Conservation (phyloP, 805 yeast genomes). For the Schwanniomyces pseudopolymorphus region DNA sequence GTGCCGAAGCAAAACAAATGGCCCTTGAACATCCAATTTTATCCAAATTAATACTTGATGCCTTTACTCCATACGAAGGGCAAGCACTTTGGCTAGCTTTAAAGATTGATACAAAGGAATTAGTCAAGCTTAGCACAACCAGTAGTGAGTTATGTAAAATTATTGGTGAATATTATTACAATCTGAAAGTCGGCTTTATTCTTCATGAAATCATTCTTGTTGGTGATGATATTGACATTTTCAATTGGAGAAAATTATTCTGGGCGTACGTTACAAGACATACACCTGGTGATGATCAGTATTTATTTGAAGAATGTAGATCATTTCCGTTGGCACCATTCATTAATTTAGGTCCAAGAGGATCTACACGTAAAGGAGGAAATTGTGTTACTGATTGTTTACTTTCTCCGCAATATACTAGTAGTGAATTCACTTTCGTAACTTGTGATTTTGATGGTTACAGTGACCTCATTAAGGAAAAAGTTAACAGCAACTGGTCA, state of each 20-base stretch:
- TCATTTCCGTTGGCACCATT: constrained; percentile 25
- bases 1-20: constrained; percentile 14
- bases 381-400: constrained; percentile 22
- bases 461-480: not conserved
- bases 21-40: constrained; percentile 12
- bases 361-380: constrained; percentile 17
- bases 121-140: constrained; percentile 15
- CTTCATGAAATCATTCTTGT: constrained; percentile 23
- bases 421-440: constrained; percentile 13
- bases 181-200: constrained; percentile 13
- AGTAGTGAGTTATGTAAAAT: constrained; percentile 14
- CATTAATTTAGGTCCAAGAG: constrained; percentile 13
- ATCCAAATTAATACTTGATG: constrained; percentile 12
- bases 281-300: constrained; percentile 21
- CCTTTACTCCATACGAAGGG: constrained; percentile 22
- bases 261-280: constrained; percentile 28
- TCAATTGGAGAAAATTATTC: constrained; percentile 19
- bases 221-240: constrained; percentile 26
- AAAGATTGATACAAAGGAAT: constrained; percentile 15
- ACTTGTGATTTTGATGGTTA: constrained; percentile 16
- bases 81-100: constrained; percentile 23
- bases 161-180: constrained; percentile 17
- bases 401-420: constrained; percentile 14
- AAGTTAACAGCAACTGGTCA: constrained; percentile 2
- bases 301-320: constrained; percentile 14